A percentile compares a stretch with the other conserved stretches of the same genome.
phyloP scores from a whole-genome alignment of 2,329 filamentous ascomycete genomes.

The Metarhizium sp. region DNA sequence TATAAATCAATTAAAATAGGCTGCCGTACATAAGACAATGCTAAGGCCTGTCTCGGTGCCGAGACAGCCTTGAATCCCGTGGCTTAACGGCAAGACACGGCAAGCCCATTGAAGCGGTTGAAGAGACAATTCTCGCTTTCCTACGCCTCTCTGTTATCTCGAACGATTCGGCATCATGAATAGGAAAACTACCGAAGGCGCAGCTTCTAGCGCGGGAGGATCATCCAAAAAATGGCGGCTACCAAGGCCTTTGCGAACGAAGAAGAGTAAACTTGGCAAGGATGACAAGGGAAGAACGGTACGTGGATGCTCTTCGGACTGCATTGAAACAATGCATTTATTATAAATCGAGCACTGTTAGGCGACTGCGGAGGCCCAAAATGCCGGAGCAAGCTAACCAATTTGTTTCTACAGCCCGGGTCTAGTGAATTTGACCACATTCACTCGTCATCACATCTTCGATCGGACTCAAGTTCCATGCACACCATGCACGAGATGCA shows the following conservation, averaged over 20 bases:
- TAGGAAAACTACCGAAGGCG: conserved; percentile 20
- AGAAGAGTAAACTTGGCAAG: background rate
- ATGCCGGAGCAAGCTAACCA: background rate
- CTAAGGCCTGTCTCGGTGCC: background rate
- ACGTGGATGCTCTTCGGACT: background rate
- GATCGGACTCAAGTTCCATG: conserved; percentile 15
- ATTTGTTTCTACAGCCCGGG: background rate
- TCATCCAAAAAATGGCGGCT: conserved; percentile 13
- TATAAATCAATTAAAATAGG: background rate
- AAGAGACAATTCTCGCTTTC: background rate
- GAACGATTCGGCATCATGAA: conserved; percentile 10
- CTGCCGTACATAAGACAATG: background rate
- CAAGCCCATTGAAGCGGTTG: background rate
- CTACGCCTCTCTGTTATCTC: background rate
- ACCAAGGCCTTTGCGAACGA: background rate
- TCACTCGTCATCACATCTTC: conserved; percentile 18
- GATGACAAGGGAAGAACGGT: background rate
- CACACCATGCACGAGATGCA: conserved; percentile 18
- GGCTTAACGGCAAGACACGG: background rate
- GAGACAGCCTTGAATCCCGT: background rate
- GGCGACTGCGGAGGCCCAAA: background rate
- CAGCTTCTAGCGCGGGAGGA: conserved; percentile 8
- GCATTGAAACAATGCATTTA: background rate
- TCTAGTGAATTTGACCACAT: conserved; percentile 15
- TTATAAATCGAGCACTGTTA: background rate